Evolutionary conservation across 768 basidiomycete species (phyloP), one percentile per base, ranked within the genome.

Genomic region (Boletus vinaceobasis): DNA sequence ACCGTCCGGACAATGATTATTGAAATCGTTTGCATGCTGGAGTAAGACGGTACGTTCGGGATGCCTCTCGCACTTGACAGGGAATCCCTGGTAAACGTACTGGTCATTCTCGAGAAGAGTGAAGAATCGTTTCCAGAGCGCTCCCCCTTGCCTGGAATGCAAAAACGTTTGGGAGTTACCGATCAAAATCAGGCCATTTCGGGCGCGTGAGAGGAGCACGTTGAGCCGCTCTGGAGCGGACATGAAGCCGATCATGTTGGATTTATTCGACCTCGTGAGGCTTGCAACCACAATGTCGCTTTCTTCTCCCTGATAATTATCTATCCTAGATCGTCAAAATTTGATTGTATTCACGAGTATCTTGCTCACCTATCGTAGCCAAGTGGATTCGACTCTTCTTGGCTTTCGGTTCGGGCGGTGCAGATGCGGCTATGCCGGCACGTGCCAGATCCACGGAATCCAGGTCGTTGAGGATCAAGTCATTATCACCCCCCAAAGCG

Each of bases 231-330:
- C 83, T 0, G 84, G 81, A 3, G 86, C 75, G 45, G 69, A 77
- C 85, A 88, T 87, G 69, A 88, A 88, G 0, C 87, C 87, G 35
- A 88, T 88, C 55, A 82, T 75, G 47, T 77, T 65, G 1, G 70
- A 61, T 0, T 70, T 8, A 55, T 88, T 88, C 60, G 85, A 86
- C 38, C 87, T 65, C 0, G 83, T 85, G 11, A 88, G 67, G 7
- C 79, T 81, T 7, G 75, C 74, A 26, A 88, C 70, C 21, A 88
- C 84, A 47, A 89, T 82, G 23, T 87, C 78, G 49, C 83, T 82
- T 63, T 88, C 86, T 60, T 88, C 87, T 10, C 87, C 87, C 59
- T 88, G 87, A 56, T 87, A 88, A 60, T 88, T 88, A 56, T 88
- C 87, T 87, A 50, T 10, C 17, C 13, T n/a, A 13, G 3, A 3